Percentiles rank a stretch among this genome's conserved stretches.
phyloP scores from a whole-genome alignment of 768 basidiomycete genomes.

The Cytidiella melzeri region DNA sequence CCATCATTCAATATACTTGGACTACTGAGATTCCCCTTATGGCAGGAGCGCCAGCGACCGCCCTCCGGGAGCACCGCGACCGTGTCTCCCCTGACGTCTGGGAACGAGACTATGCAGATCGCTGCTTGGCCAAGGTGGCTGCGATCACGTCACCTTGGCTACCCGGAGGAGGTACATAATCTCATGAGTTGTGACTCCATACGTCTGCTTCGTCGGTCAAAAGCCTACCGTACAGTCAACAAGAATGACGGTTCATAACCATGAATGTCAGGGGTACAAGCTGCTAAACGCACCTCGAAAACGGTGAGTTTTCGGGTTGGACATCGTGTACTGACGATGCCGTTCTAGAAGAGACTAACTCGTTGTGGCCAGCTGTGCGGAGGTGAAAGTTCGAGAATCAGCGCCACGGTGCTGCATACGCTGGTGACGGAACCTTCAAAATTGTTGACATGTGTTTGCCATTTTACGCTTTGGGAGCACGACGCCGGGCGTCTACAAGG shows the following conservation, averaged over 20 bases:
- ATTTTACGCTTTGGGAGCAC: not conserved
- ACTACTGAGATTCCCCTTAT: no score
- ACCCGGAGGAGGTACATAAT: slow-evolving; percentile 78
- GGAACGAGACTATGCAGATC: no score
- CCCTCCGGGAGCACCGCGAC: no score
- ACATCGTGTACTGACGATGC: slow-evolving; percentile 16
- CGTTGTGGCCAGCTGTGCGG: not conserved
- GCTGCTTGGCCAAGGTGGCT: slow-evolving; percentile 65
- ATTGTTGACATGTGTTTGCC: not conserved
- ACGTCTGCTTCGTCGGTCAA: slow-evolving; percentile 65
- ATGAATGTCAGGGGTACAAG: not conserved
- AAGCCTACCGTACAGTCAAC: slow-evolving; percentile 39
- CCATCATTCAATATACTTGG: no score
- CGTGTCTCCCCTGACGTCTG: no score
- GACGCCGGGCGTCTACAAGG: not conserved
- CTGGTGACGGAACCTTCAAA: not conserved
- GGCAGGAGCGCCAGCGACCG: no score
- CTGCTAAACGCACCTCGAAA: slow-evolving; percentile 5
- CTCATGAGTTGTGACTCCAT: slow-evolving; percentile 89
- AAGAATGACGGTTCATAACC: not conserved
- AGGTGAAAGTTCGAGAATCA: not conserved
- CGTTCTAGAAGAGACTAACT: not conserved
- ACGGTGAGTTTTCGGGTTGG: slow-evolving; percentile 10
- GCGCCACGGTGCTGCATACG: not conserved
- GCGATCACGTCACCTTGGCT: slow-evolving; percentile 73